phyloP scores from a whole-genome alignment of 2,329 filamentous ascomycete species.

The Xylaria sp. region DNA sequence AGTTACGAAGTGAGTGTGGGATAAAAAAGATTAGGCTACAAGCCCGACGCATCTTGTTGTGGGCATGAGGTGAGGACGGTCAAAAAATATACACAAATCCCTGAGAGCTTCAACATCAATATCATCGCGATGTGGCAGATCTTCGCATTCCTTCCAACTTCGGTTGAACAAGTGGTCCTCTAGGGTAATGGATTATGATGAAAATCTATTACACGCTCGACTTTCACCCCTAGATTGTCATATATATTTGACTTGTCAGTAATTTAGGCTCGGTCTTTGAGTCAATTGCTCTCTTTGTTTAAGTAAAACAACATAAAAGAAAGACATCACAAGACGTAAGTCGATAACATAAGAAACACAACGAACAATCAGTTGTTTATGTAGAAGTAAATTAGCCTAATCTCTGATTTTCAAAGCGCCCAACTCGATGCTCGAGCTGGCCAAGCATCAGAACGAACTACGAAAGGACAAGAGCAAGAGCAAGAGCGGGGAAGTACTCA shows the following conservation, averaged over 20 bases:
- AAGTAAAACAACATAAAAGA: not conserved
- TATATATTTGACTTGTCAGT: not conserved
- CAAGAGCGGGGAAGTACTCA: too few relatives aligned
- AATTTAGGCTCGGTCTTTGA: not conserved
- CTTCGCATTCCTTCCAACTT: constrained; percentile 15
- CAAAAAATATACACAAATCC: constrained; percentile 27
- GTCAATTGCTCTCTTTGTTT: not conserved
- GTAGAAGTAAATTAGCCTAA: not conserved
- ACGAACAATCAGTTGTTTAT: not conserved
- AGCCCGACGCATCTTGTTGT: constrained; percentile 21
- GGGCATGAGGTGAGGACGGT: constrained; percentile 20
- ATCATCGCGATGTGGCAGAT: constrained; percentile 20
- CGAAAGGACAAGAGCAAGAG: not conserved
- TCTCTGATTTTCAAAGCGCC: not conserved
- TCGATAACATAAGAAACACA: not conserved
- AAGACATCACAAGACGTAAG: not conserved
- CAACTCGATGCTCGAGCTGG: not conserved
- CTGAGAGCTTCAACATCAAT: constrained; percentile 27
- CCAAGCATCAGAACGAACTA: not conserved
- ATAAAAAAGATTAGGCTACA: constrained; percentile 18
- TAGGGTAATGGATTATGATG: not conserved
- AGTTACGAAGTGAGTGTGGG: constrained; percentile 12
- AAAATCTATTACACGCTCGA: not conserved
- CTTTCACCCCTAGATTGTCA: too few relatives aligned
- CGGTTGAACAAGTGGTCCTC: not conserved